These are phyloP conservation scores for Eucalyptus dawsonii DNA, from an alignment of 345 rosid species.

Conservation along the genomic window DNA sequence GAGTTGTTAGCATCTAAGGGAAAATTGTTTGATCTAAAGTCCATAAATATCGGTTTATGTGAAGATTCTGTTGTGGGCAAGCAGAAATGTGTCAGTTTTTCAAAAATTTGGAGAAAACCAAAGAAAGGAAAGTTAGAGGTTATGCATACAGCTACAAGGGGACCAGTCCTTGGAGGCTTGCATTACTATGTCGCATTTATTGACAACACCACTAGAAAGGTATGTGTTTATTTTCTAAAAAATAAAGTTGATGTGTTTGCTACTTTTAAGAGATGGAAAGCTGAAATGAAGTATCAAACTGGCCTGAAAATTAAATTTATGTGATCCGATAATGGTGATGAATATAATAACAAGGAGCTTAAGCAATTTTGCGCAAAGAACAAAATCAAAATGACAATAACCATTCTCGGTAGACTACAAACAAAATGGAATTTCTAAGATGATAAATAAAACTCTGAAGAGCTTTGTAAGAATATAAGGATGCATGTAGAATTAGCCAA, in stretches of 20 bases:
- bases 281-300: rapidly evolving
- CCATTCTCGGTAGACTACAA: not conserved
- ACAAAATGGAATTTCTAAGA: not conserved
- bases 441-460: not conserved
- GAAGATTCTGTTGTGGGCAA: rapidly evolving
- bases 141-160: rapidly evolving
- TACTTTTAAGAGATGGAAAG: not conserved
- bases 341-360: not conserved
- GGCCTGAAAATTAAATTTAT: not conserved
- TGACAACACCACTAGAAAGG: not conserved
- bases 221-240: not conserved
- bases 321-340: not conserved
- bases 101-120: no score
- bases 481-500: not conserved
- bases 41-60: no score
- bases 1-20: no score
- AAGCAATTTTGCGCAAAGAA: rapidly evolving
- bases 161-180: no score
- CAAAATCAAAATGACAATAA: not conserved
- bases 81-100: no score
- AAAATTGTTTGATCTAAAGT: not conserved
- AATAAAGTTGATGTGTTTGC: rapidly evolving
- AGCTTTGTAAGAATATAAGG: not conserved
- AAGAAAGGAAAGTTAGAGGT: no score
- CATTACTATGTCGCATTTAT: no score